A percentile compares a stretch with the other conserved stretches of the same genome.
phyloP scores from a whole-genome alignment of 1,284 basidiomycete species.

The Testicularia cyperi region DNA sequence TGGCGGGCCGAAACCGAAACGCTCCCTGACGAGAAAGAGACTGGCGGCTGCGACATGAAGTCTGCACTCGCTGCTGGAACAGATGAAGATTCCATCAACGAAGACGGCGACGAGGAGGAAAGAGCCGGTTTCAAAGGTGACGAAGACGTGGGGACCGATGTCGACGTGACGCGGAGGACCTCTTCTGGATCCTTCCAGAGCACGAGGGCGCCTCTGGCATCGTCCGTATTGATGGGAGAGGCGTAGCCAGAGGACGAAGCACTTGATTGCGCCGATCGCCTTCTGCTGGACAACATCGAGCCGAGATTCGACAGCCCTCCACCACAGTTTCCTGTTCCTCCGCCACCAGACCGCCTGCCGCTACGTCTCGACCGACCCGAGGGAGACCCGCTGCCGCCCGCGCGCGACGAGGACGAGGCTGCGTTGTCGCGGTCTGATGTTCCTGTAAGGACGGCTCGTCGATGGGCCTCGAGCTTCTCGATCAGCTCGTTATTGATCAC shows the following conservation, averaged over 20 bases:
- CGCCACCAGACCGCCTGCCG: constrained; percentile 18
- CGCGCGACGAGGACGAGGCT: constrained; percentile 11
- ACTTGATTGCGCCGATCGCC: constrained; percentile 26
- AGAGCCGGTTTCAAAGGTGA: constrained; percentile 15
- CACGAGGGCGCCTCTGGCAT: constrained; percentile 25
- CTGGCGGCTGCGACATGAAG: constrained; percentile 25
- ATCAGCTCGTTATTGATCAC: constrained; percentile 47
- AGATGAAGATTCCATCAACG: too few species aligned
- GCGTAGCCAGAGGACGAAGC: constrained; percentile 31
- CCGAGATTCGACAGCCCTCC: constrained; percentile 7
- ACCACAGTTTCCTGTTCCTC: too few species aligned
- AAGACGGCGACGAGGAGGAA: constrained; percentile 5
- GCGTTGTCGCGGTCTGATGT: constrained; percentile 36
- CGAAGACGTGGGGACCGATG: constrained; percentile 1
- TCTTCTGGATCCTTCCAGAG: constrained; percentile 39
- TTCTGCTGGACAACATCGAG: constrained; percentile 15
- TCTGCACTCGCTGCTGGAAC: neutral
- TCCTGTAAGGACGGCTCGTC: constrained; percentile 30
- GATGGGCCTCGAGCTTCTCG: constrained; percentile 43
- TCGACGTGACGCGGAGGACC: constrained; percentile 13
- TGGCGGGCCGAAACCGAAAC: too few species aligned
- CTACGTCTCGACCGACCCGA: constrained; percentile 11
- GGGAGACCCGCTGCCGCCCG: neutral
- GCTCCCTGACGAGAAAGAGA: constrained; percentile 15
- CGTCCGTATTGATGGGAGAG: constrained; percentile 30